Evolutionary conservation across 2,329 filamentous ascomycete species (phyloP).

Genomic region (Geoglossum cookeanum): DNA sequence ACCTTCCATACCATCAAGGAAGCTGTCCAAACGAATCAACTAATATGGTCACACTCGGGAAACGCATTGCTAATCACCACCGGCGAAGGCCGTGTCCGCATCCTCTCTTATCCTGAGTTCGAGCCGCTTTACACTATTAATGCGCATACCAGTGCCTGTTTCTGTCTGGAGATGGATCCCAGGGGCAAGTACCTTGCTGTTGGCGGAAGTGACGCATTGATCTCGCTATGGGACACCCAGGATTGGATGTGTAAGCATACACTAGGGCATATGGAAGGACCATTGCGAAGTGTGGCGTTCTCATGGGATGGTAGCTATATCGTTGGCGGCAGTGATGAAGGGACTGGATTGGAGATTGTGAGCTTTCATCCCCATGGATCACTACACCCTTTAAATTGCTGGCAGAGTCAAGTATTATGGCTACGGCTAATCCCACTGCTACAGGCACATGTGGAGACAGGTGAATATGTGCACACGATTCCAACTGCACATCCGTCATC

Average conservation of each 20-base stretch:
- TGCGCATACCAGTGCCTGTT: slow-evolving; percentile 55
- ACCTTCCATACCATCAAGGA: slow-evolving; percentile 28
- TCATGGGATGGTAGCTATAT: slow-evolving; percentile 62
- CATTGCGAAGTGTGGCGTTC: slow-evolving; percentile 55
- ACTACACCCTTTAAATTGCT: background rate
- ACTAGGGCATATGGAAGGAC: slow-evolving; percentile 46
- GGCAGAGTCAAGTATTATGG: background rate
- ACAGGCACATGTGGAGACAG: slow-evolving; percentile 15
- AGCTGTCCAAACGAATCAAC: slow-evolving; percentile 47
- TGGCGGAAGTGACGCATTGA: slow-evolving; percentile 55
- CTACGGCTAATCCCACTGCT: slow-evolving; percentile 6
- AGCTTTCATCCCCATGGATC: background rate
- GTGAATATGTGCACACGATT: slow-evolving; percentile 15
- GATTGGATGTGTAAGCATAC: slow-evolving; percentile 61
- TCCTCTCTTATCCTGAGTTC: slow-evolving; percentile 48
- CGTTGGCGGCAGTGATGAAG: slow-evolving; percentile 56
- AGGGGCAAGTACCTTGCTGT: slow-evolving; percentile 53
- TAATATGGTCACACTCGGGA: slow-evolving; percentile 56
- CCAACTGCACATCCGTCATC: slow-evolving; percentile 14
- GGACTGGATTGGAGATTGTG: slow-evolving; percentile 18
- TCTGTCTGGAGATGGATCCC: slow-evolving; percentile 50
- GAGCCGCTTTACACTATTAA: slow-evolving; percentile 43
- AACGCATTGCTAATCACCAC: slow-evolving; percentile 52
- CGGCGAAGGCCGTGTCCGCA: slow-evolving; percentile 48
- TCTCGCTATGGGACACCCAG: slow-evolving; percentile 58